phyloP scores from a whole-genome alignment of 2,329 filamentous ascomycete genomes.

The Fusarium agapanthi region DNA sequence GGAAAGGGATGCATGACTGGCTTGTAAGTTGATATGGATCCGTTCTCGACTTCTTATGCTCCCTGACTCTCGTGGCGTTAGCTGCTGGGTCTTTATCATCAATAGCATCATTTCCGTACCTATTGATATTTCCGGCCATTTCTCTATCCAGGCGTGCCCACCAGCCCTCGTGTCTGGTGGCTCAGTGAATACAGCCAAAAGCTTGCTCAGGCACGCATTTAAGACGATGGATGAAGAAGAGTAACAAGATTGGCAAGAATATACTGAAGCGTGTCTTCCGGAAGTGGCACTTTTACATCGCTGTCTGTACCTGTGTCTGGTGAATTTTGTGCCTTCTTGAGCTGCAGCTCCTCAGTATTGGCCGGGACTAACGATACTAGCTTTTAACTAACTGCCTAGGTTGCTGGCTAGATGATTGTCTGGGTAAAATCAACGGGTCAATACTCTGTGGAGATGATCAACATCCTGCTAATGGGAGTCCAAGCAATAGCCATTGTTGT shows the following conservation, averaged over 20 bases:
- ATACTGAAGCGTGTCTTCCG: slow-evolving; percentile 41
- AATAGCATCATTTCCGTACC: slow-evolving; percentile 45
- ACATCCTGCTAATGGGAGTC: slow-evolving; percentile 37
- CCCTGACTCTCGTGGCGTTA: background rate
- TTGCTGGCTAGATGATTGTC: slow-evolving; percentile 40
- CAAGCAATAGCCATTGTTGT: slow-evolving; percentile 43
- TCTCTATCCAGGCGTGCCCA: slow-evolving; percentile 42
- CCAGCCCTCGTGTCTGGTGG: slow-evolving; percentile 40
- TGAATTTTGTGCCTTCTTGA: background rate
- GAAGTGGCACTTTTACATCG: slow-evolving; percentile 43
- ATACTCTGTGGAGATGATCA: slow-evolving; percentile 39
- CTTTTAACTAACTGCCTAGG: slow-evolving; percentile 34
- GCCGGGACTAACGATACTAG: background rate
- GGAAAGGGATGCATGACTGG: slow-evolving; percentile 29
- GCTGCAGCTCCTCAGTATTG: too few species aligned
- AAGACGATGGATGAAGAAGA: slow-evolving; percentile 34
- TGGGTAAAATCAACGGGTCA: slow-evolving; percentile 36
- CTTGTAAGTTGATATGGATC: slow-evolving; percentile 4
- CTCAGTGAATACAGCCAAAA: slow-evolving; percentile 37
- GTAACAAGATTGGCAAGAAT: slow-evolving; percentile 35
- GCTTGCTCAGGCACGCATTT: slow-evolving; percentile 39
- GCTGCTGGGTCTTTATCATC: slow-evolving; percentile 48
- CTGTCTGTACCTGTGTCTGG: slow-evolving; percentile 35
- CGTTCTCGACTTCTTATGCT: background rate
- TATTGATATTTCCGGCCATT: slow-evolving; percentile 35